Evolutionary conservation across 1,284 basidiomycete genomes (phyloP), one percentile per base, ranked within the genome.

Genomic region (Cystobasidium sp.): DNA sequence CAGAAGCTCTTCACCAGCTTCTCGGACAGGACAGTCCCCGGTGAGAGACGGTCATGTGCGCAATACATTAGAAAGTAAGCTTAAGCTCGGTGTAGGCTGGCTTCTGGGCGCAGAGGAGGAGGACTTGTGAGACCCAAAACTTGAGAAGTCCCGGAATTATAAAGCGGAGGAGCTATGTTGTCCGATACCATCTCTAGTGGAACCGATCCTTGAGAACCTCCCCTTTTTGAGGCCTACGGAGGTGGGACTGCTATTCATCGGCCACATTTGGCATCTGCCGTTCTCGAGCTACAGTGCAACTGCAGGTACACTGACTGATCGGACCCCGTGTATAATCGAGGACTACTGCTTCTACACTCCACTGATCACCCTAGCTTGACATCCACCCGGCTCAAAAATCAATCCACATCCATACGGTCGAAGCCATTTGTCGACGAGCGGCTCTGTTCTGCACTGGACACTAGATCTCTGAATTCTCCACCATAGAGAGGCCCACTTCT

Each of bases 81-180:
- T 94, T 47, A 89, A 90, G 61, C 89, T 89, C 79, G 92, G 92
- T 14, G 90, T 94, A 64, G 91, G 91, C 8, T 94, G 92, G 92
- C 84, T 94, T 41, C 89, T 94, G 76, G 92, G 92, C 46, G 90
- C 88, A 20, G 91, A 93, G 71, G 82, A 81, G 12, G 76, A 81
- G 47, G 39, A 66, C 24, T 41, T 41, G 20, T 31, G 24, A 14
- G 9, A 24, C 9, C 24, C 53, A 4, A 3, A 12, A 22, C 22
- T 55, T 20, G 53, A 1, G 20, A 51, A 51, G 20, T 5, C 31
- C 2, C 31, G 5, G 31, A 31, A 1, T 31, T 31, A 31, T 31
- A 5, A 31, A 31, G 31, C 31, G 2, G 31, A 31, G 31, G 31
- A 31, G 31, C 31, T 31, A 31, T 31, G 31, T 31, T 31, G 31